Evolutionary conservation across 805 yeast species (phyloP), one percentile per base, ranked within the genome.

Genomic region (Cephaloascus fragrans): DNA sequence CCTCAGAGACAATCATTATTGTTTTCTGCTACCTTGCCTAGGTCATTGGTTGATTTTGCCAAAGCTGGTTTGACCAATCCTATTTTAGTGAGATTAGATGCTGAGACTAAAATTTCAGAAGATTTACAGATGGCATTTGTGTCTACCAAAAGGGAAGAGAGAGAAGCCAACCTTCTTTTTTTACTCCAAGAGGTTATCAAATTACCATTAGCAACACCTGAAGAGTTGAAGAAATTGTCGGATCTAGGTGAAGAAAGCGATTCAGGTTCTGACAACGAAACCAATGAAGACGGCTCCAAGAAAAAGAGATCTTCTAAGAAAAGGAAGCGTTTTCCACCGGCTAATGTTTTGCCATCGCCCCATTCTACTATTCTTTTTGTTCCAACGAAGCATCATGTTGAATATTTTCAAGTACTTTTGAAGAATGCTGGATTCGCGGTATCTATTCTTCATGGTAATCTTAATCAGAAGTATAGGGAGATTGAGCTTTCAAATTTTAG

Each of bases 341-440:
- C 95, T 0, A 83, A 80, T 50, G 89, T 80, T 41, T 62, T 90
- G 43, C 96, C 97, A 1, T 81, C 95, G 3, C 79, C 79, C 42
- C 67, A 75, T 44, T 86, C 97, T 3, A 93, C 98, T 1, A 88
- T 93, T 48, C 73, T 93, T 2, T 93, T 93, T 51, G 97, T 87
- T 5, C 98, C 97, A 36, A 93, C 99, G 0, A 83, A 88, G 62
- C 98, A 93, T 62, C 98, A 93, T 61, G 98, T 93, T 18, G 99
- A 93, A 61, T 94, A 87, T 55, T 70, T 93, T 37, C 69, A 90
- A 3, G 67, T 67, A 3, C 56, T 93, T 42, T 64, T 93, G 42
- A 77, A 73, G 50, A 77, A 77, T 23, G 78, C 84, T 29, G 97
- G 97, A 2, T 93, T 83, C 57, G 80, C 93, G 4, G 83, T 77